These are phyloP conservation scores for Gracilaria caudata DNA, from an alignment of 23 red algal species.

Conservation along the genomic window DNA sequence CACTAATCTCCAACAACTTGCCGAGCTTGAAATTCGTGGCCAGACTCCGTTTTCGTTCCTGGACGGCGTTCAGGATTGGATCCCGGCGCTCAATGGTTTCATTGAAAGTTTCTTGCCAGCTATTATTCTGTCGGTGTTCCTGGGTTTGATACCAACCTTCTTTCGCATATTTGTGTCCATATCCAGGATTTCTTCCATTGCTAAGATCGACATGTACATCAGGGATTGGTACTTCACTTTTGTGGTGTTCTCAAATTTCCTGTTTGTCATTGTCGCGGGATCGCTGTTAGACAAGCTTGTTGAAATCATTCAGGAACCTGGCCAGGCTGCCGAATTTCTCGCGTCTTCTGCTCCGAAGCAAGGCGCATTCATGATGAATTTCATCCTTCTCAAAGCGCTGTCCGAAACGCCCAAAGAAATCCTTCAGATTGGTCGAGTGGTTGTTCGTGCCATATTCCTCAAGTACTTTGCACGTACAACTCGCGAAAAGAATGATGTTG, in stretches of 20 bases:
- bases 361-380: conserved; percentile 75
- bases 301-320: conserved; percentile 29
- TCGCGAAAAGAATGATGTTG: conserved; percentile 57
- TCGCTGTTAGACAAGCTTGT: conserved; percentile 42
- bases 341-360: conserved; percentile 54
- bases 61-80: conserved; percentile 27
- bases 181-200: conserved; percentile 38
- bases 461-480: conserved; percentile 67
- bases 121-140: conserved; percentile 63
- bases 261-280: conserved; percentile 72
- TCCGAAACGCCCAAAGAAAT: conserved; percentile 47
- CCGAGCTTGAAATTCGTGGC: conserved; percentile 49
- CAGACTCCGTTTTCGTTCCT: conserved; percentile 61
- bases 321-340: conserved; percentile 47
- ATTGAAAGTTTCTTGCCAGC: conserved; percentile 62
- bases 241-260: conserved; percentile 64
- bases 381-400: conserved; percentile 60
- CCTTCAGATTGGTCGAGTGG: conserved; percentile 57
- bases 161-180: conserved; percentile 48
- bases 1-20: conserved; percentile 40
- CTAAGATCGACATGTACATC: conserved; percentile 42
- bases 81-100: conserved; percentile 28
- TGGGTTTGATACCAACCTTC: conserved; percentile 59
- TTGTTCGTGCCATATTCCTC: conserved; percentile 33
- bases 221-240: conserved; percentile 74